Percentiles rank a stretch among this genome's conserved stretches.
Evolutionary conservation across 805 yeast species (phyloP).

Genomic region (Metschnikowia amazonensis): DNA sequence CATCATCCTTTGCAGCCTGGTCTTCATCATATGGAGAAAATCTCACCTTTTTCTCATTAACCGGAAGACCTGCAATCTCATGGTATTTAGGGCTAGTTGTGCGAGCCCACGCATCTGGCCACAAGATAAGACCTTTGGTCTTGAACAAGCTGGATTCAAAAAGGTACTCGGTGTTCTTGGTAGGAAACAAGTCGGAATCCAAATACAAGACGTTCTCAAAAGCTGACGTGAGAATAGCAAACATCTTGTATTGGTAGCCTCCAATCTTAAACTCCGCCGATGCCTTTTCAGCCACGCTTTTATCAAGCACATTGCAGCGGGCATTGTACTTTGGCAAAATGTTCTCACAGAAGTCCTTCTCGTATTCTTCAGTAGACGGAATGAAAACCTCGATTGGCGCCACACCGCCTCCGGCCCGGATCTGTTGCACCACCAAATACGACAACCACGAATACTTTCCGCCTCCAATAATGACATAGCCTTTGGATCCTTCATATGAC

Average conservation of each 20-base stretch:
- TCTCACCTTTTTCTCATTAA: conserved; percentile 31
- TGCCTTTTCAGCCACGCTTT: conserved; percentile 16
- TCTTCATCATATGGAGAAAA: conserved; percentile 33
- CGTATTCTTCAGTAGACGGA: conserved; percentile 43
- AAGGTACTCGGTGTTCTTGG: conserved; percentile 41
- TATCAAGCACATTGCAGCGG: conserved; percentile 43
- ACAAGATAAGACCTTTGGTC: conserved; percentile 48
- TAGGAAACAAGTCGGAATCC: conserved; percentile 51
- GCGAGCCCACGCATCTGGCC: conserved; percentile 75
- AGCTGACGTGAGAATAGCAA: conserved; percentile 59
- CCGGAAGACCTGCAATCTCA: conserved; percentile 46
- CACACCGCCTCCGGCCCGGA: conserved; percentile 41
- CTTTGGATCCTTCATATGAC: conserved; percentile 28
- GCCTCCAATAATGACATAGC: conserved; percentile 52
- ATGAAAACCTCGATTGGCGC: conserved; percentile 51
- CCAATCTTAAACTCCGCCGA: conserved; percentile 26
- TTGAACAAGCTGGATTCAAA: conserved; percentile 43
- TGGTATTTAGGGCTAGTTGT: conserved; percentile 60
- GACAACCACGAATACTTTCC: conserved; percentile 50
- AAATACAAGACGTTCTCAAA: conserved; percentile 47
- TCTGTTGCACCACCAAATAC: conserved; percentile 45
- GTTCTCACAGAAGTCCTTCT: conserved; percentile 42
- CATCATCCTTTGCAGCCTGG: conserved; percentile 33
- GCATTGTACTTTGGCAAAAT: conserved; percentile 44
- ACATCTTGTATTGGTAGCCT: conserved; percentile 50